Percentiles rank a stretch among this genome's conserved stretches.
Conservation (phyloP, 371 early-diverging fungal species). For the Mucor circinelloides region DNA sequence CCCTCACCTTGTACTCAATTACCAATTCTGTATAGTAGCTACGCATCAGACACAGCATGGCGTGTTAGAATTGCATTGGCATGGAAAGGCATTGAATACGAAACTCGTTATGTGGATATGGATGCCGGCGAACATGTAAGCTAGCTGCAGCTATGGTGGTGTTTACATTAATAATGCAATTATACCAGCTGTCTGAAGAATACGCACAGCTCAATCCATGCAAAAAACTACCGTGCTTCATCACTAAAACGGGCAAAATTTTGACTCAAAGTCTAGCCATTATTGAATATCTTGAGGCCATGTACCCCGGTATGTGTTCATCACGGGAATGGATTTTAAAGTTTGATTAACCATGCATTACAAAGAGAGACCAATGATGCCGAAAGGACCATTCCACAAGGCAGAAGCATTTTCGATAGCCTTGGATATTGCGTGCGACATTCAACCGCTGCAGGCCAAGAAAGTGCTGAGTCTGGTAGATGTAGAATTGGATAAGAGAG, state of each 20-base stretch:
- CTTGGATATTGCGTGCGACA: conserved; percentile 75
- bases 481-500: conserved; percentile 46
- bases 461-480: conserved; percentile 66
- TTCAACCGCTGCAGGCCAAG: conserved; percentile 86
- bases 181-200: conserved; percentile 52
- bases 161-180: not conserved
- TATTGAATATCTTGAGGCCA: conserved; percentile 85
- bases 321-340: not conserved
- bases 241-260: conserved; percentile 56
- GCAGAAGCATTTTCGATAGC: conserved; percentile 67
- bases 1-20: not conserved
- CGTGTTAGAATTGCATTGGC: conserved; percentile 78
- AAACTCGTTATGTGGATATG: conserved; percentile 15
- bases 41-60: conserved; percentile 77
- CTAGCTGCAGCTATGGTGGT: not conserved
- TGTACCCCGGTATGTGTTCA: conserved; percentile 41
- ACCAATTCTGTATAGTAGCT: conserved; percentile 77
- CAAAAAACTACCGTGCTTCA: conserved; percentile 69
- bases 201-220: conserved; percentile 68
- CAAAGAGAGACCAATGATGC: conserved; percentile 65
- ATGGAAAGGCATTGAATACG: conserved; percentile 60
- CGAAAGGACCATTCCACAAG: conserved; percentile 67
- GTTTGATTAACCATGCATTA: not conserved
- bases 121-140: conserved; percentile 12
- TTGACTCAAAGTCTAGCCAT: conserved; percentile 83